Evolutionary conservation across 176 grass and related monocot genomes (phyloP).

Genomic region (Thinopyrum elongatum): DNA sequence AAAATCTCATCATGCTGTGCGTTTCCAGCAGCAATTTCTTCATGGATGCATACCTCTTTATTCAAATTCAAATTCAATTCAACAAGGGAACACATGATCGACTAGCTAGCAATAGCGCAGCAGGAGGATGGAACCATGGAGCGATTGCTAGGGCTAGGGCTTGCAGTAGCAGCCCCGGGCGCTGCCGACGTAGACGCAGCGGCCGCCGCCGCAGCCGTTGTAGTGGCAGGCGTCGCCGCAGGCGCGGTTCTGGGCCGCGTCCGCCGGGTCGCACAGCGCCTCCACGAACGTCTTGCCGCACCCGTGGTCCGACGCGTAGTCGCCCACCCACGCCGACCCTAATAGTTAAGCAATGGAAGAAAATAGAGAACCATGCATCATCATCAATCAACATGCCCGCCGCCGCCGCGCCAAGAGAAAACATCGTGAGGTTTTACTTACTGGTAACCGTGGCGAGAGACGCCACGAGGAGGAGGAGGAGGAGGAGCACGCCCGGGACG

Average conservation of each 20-base stretch:
- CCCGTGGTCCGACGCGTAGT: constrained; percentile 21
- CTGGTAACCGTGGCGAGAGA: background rate
- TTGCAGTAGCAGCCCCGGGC: constrained; percentile 28
- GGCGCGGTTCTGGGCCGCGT: constrained; percentile 17
- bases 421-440: background rate
- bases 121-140: too few relatives aligned
- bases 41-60: too few relatives aligned
- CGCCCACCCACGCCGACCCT: constrained; percentile 34
- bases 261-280: constrained; percentile 20
- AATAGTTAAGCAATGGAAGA: too few relatives aligned
- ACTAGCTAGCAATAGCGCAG: too few relatives aligned
- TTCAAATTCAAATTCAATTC: too few relatives aligned
- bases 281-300: constrained; percentile 20
- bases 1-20: too few relatives aligned
- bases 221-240: constrained; percentile 35
- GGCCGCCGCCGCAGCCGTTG: constrained; percentile 39
- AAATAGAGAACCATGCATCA: background rate
- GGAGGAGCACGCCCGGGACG: background rate
- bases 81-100: too few relatives aligned
- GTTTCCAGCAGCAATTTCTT: too few relatives aligned
- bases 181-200: constrained; percentile 27
- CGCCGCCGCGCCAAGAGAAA: too few relatives aligned
- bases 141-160: too few relatives aligned
- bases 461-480: background rate
- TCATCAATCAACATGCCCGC: too few relatives aligned